Percentiles rank a stretch among this genome's conserved stretches.
Evolutionary conservation across 1,139 yeast species (phyloP).

Genomic region (Zhuliangozyma blackwelliae): DNA sequence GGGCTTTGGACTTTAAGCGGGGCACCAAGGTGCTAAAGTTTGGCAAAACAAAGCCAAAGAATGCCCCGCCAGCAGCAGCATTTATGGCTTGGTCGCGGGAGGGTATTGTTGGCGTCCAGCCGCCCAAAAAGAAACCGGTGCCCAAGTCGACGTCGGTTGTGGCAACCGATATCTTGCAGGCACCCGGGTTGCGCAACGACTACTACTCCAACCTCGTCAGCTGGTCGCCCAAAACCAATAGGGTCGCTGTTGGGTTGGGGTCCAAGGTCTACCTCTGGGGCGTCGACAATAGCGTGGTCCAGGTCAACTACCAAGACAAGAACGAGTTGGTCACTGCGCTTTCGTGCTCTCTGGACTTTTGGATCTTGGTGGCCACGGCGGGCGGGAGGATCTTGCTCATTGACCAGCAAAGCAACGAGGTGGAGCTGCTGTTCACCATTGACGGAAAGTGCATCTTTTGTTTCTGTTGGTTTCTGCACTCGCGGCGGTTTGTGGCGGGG

Average conservation of each 20-base stretch:
- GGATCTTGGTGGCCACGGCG: constrained; percentile 51
- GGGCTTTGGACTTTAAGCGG: constrained; percentile 43
- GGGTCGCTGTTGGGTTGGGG: constrained; percentile 69
- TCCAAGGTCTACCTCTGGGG: constrained; percentile 65
- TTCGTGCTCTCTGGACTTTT: constrained; percentile 46
- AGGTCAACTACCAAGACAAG: constrained; percentile 15
- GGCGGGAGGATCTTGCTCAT: constrained; percentile 24
- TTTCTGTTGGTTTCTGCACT: constrained; percentile 55
- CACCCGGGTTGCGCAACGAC: constrained; percentile 74
- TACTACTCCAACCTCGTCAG: constrained; percentile 75
- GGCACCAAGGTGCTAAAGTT: constrained; percentile 32
- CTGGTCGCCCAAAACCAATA: constrained; percentile 57
- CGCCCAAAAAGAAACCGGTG: too few species aligned
- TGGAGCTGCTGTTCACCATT: not conserved
- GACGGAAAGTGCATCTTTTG: constrained; percentile 47
- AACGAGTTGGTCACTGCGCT: constrained; percentile 53
- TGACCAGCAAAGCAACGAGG: constrained; percentile 13
- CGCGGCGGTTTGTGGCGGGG: constrained; percentile 53
- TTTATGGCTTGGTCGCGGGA: too few species aligned
- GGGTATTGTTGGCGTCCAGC: too few species aligned
- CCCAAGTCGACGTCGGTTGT: too few species aligned
- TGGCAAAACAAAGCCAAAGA: constrained; percentile 2
- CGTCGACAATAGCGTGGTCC: constrained; percentile 41
- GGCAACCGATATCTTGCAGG: constrained; percentile 41
- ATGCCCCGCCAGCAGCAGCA: not conserved